Percentiles rank a stretch among this genome's conserved stretches.
Evolutionary conservation across 2,329 filamentous ascomycete species (phyloP).

Genomic region (Colletotrichum somersetense): DNA sequence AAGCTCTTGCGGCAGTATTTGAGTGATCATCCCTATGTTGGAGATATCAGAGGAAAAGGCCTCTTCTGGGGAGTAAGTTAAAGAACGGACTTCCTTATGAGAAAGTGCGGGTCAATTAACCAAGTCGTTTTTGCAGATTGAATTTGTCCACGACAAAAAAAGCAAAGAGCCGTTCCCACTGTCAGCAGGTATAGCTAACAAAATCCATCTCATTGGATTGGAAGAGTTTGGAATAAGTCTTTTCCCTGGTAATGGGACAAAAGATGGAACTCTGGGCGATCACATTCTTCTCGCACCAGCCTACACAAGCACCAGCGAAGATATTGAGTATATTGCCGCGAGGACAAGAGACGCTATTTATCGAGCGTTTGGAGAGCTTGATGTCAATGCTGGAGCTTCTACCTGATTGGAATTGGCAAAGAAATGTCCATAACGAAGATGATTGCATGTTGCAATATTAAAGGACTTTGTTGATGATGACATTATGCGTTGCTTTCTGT

Average conservation of each 20-base stretch:
- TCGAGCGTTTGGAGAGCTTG: slow-evolving; percentile 23
- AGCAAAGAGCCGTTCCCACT: slow-evolving; percentile 51
- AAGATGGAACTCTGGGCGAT: slow-evolving; percentile 45
- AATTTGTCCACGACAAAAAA: slow-evolving; percentile 47
- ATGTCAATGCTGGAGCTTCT: no score
- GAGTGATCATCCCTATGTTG: slow-evolving; percentile 46
- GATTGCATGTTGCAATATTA: not conserved
- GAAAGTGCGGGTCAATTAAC: no score
- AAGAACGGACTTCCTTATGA: no score
- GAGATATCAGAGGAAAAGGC: slow-evolving; percentile 49
- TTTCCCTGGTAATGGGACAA: slow-evolving; percentile 49
- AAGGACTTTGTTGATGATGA: not conserved
- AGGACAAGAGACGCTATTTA: slow-evolving; percentile 41
- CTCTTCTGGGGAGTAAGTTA: slow-evolving; percentile 48
- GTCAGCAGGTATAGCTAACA: slow-evolving; percentile 44
- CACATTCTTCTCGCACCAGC: slow-evolving; percentile 44
- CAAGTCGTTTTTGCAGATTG: slow-evolving; percentile 37
- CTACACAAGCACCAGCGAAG: slow-evolving; percentile 30
- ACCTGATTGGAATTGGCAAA: not conserved
- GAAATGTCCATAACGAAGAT: not conserved
- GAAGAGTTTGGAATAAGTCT: slow-evolving; percentile 62
- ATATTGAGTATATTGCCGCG: slow-evolving; percentile 42
- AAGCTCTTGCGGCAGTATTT: slow-evolving; percentile 44
- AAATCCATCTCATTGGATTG: slow-evolving; percentile 54
- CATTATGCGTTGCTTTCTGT: not conserved